Evolutionary conservation across 2,329 filamentous ascomycete species (phyloP), one percentile per base, ranked within the genome.

Genomic region (Verticillium albo-atrum): DNA sequence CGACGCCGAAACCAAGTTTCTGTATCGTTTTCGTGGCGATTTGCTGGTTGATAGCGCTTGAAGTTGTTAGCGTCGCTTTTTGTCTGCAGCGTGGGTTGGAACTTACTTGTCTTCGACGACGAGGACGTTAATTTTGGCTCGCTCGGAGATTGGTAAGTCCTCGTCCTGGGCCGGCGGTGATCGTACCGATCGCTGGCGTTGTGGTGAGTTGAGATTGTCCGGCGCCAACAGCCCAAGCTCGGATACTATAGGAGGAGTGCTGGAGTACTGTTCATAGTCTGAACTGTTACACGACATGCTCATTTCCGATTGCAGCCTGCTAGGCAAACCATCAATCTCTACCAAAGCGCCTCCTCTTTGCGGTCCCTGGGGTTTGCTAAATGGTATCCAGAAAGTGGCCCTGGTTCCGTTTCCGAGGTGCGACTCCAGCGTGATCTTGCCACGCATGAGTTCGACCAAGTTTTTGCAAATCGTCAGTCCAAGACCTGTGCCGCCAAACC

Each of bases 391-490:
- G 70, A 93, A 92, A 0, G 82, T 88, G 3, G 88, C 89, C n/a
- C 80, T 89, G 1, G 90, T 94, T 3, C 90, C 90, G 10, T 77
- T 76, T 2, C 87, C 89, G 1, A 89, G 71, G 2, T 79, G 83
- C 0, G 89, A 92, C 56, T 90, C 82, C 0, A 94, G 76, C 0
- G 79, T 80, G 62, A 95, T 93, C n/a, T 82, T 75, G 6, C 91
- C 91, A 60, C 85, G 84, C 91, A 95, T 94, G 27, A 94, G 74
- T 61, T 92, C 88, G 3, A 94, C 81, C 6, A 92, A 78, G 62
- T 92, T 92, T 72, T 93, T 93, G 74, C 86, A 90, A 65, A 94
- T 94, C 2, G 89, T 91, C 62, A 94, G 73, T 0, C 91, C 91
- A 0, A 94, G 75, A 1, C 90, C 90, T 1, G 90, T 93, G 1